Conservation (phyloP, 2,329 filamentous ascomycete genomes). For the Lasiodiplodia citricola region DNA sequence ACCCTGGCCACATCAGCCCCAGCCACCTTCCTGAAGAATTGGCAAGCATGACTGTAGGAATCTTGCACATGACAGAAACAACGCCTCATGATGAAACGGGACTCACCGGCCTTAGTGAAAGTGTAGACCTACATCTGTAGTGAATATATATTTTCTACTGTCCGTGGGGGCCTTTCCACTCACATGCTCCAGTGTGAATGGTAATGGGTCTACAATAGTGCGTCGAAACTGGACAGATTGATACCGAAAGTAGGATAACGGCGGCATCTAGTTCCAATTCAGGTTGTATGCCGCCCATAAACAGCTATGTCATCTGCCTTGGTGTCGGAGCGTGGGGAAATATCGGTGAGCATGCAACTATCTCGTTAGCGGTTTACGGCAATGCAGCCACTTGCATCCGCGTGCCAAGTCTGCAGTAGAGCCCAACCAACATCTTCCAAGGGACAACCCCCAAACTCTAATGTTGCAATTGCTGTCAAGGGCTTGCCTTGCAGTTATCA, state of each 20-base stretch:
- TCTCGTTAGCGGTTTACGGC: constrained; percentile 11
- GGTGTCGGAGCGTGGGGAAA: constrained; percentile 4
- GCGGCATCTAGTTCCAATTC: not conserved
- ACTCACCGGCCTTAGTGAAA: no score
- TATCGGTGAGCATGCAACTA: constrained; percentile 18
- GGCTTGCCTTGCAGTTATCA: constrained; percentile 9
- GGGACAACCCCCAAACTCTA: constrained; percentile 11
- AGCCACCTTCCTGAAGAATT: not conserved
- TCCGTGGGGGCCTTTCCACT: not conserved
- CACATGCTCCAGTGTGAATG: not conserved
- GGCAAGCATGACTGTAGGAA: not conserved
- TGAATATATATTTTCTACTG: not conserved
- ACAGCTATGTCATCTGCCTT: not conserved
- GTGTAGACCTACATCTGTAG: not conserved
- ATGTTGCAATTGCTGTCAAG: not conserved
- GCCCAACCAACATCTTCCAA: not conserved
- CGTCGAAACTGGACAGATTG: not conserved
- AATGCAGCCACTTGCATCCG: constrained; percentile 10
- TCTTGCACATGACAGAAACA: not conserved
- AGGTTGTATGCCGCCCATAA: not conserved
- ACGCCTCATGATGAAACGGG: not conserved
- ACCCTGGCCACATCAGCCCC: not conserved
- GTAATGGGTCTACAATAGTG: not conserved
- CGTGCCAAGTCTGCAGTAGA: constrained; percentile 4
- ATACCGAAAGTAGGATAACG: not conserved